Evolutionary conservation across 2,329 filamentous ascomycete genomes (phyloP), one percentile per base, ranked within the genome.

Genomic region (Aspergillus glaucus): DNA sequence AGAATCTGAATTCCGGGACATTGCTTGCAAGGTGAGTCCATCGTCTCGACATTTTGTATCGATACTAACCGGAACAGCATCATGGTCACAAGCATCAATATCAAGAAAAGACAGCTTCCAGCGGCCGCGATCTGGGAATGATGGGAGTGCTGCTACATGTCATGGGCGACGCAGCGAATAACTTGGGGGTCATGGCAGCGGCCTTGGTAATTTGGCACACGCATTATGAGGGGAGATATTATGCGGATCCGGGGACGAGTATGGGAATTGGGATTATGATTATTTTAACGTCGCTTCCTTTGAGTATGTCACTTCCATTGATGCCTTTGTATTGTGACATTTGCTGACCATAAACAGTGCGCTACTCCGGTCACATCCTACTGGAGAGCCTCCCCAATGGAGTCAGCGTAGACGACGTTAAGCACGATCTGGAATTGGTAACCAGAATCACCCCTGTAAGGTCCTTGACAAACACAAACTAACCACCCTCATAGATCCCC

Each of bases 251-350:
- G 0, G 83, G 76, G 3, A 78, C 84, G 30, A 81, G 84, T 50
- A 75, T 87, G 63, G 82, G 77, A 45, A 91, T 90, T 57, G 78
- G 84, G 2, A 51, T 88, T n/a, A 84, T 89, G 78, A 88, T 90
- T 37, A 70, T 88, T 2, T 49, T 79, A 0, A 82, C 85, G 0
- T 77, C 84, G 0, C 56, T 84, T 10, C 84, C 84, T 0, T 71
- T 89, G 4, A 68, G 66, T 67, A 51, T 39, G 58, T 15, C 15
- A 40, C 3, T 28, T 2, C 1, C 36, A 9, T 32, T 39, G 14
- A 6, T 26, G 17, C 12, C 3, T 6, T 24, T 14, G 9, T n/a
- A 22, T 24, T 32, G 17, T 32, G 17, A 21, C 30, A 1, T 10
- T 43, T 45, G 37, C 52, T 55, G 9, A 50, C 40, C 7, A 2